Base-by-base conservation (phyloP, 2,329 filamentous ascomycete species). In the Pezicula rhizophila region DNA sequence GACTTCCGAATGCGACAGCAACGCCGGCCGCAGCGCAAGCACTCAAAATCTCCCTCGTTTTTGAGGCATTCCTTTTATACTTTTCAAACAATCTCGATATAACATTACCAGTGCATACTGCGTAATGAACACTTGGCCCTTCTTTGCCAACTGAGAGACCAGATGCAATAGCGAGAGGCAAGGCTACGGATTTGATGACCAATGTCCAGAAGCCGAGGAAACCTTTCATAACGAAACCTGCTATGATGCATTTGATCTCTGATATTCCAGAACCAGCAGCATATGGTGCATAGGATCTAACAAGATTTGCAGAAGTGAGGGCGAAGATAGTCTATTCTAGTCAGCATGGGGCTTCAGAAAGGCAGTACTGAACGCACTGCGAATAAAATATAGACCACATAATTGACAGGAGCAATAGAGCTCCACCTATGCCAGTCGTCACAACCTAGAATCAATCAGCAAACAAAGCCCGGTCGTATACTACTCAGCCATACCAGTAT, bases 201-300 rank as follows among this genome's bases (percentile, higher is more conserved):
- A 99, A 74, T 5, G 93, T 97, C 80, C 89, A 90, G 60, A 85
- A 85, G 17, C 92, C 90, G 14, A 99, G 77, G 63, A 99, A 99
- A 0, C 91, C 93, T 69, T 97, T 96, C 93, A 99, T 99, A 44
- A 97, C 89, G 65, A 99, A 99, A 3, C 93, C 93, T 4, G 92
- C 93, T 63, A 99, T 96, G 64, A 99, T 97, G 69, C 90, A 96
- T 69, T 99, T 99, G 76, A 99, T 99, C 71, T 99, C 93, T 11
- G 90, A 96, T 50, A 99, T 99, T 37, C 93, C 93, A 11, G 89
- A 96, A 14, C 93, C 93, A 31, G 93, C 93, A 10, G 93, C 93
- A 66, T 99, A 99, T 0, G 93, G 93, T 4, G 93, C 91, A 68
- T 93, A 97, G 1, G 82, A 83, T 65, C 89, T 93, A 63, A 99